Conservation (phyloP, 306 rosid genomes). For the Quercus cerris region DNA sequence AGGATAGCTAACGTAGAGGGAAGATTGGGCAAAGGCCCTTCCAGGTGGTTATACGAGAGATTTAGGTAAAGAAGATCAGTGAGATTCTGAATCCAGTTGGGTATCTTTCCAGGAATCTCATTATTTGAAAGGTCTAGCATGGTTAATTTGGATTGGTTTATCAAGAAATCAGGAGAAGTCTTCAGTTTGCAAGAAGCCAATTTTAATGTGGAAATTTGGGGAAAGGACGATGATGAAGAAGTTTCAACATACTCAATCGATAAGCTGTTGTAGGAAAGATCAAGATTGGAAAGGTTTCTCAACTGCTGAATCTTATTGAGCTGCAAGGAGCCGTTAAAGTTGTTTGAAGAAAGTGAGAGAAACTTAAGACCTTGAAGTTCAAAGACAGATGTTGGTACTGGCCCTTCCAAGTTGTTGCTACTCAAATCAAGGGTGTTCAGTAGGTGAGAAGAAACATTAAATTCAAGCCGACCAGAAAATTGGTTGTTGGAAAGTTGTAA, state of each 20-base stretch:
- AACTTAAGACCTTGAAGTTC: neutral
- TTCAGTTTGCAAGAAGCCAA: neutral
- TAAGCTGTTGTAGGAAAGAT: constrained; percentile 8
- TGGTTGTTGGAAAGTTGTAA: constrained; percentile 16
- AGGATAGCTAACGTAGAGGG: neutral
- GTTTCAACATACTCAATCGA: neutral
- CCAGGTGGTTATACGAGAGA: neutral
- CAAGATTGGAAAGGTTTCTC: neutral
- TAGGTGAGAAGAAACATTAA: neutral
- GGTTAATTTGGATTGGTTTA: neutral
- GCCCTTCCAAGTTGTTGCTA: constrained; percentile 1
- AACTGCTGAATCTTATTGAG: neutral
- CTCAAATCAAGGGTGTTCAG: neutral
- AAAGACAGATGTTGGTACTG: neutral
- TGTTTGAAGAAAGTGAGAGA: constrained; percentile 13
- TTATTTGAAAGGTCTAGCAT: neutral
- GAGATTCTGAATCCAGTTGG: no score
- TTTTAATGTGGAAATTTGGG: neutral
- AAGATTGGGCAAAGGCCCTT: neutral
- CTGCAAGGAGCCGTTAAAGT: neutral
- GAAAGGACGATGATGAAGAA: neutral
- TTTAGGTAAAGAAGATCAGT: neutral
- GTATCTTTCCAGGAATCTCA: neutral
- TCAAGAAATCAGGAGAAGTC: neutral
- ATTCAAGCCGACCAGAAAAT: constrained; percentile 24